Base-by-base conservation (phyloP, 306 rosid species). In the Canavalia ensiformis region DNA sequence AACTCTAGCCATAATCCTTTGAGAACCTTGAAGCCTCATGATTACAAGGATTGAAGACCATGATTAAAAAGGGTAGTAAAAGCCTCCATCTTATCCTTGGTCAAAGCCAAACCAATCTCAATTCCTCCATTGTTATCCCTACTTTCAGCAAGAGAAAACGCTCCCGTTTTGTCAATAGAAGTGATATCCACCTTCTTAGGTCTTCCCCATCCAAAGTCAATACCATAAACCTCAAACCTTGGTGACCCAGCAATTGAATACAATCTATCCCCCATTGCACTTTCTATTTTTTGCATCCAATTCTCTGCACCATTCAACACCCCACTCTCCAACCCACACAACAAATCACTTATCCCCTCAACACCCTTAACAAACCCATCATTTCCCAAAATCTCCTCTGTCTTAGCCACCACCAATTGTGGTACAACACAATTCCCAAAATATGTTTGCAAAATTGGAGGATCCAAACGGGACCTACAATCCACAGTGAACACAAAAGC, bases 191-290 rank as follows among this genome's bases (percentile, higher is more conserved):
- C 95, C 58, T 87, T 89, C 33, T 10, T 41, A 0, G 90, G 88
- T 25, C n/a, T 86, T 2, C 92, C 95, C 89, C 87, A 91, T 7
- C 92, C 92, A 71, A 87, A 91, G 57, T 89, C 92, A 45, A 75
- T 2, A 0, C 65, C 65, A 46, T 91, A 91, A 65, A 89, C 82
- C 33, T 83, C 88, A 56, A 89, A 84, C 46, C 90, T 25, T 12
- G 91, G 84, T 41, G 92, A 89, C 5, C 95, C 95, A 0, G 90
- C 90, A 47, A 64, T 33, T 0, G 86, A 79, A 6, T 64, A 51
- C 2, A 45, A 0, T 13, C 68, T 81, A 0, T 60, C 57, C 18
- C n/a, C 52, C 4, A 5, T 1, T 0, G 1, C 30, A 1, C 35
- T 1, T 18, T 60, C 7, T 0, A 69, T 7, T 8, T 30, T 63